Base-by-base conservation (phyloP, 2,329 filamentous ascomycete genomes). In the Beauveria pseudobassiana region DNA sequence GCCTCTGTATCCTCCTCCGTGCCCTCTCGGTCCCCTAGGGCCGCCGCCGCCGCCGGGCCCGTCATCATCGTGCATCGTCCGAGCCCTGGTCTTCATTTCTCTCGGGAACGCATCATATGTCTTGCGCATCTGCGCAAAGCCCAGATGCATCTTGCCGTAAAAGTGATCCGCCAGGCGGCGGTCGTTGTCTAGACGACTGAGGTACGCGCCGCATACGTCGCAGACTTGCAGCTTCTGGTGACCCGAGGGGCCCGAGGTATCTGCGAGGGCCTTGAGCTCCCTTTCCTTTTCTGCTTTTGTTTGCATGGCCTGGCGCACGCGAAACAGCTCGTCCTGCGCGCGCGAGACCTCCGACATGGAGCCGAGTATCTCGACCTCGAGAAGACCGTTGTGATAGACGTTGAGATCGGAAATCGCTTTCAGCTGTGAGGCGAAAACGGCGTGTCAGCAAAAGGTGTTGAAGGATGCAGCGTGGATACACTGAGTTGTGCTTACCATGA, bases 191-290 rank as follows among this genome's bases (percentile, higher is more conserved):
- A 99, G 82, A 24, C 95, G 80, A 65, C 87, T 92, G 43, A 99
- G 82, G 73, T 98, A 99, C 6, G 95, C 95, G 65, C 95, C 95
- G 74, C 95, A 99, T 1, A 98, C 95, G 75, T 99, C 95, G 81
- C 95, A 99, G 52, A 99, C 95, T 74, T 99, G 95, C 46, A 99
- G 81, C 75, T 99, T 99, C 79, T 99, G 95, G 75, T 99, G 95
- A 20, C 95, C 95, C 0, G 87, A 92, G 0, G 95, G 95, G 0
- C 95, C 95, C 28, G 88, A 91, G 0, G 93, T 98, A 76, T 99
- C 95, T 61, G 89, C 90, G 26, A 99, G 82, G 3, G 89, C 87
- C 75, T 96, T 96, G 63, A 99, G 82, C 71, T 98, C 93, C 64
- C 88, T 85, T 76, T 97, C 93, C 65, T 86, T 86, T 64, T 95